These are phyloP conservation scores for Carex scoparia DNA, from an alignment of 176 grass and related monocot species.

Conservation along the genomic window DNA sequence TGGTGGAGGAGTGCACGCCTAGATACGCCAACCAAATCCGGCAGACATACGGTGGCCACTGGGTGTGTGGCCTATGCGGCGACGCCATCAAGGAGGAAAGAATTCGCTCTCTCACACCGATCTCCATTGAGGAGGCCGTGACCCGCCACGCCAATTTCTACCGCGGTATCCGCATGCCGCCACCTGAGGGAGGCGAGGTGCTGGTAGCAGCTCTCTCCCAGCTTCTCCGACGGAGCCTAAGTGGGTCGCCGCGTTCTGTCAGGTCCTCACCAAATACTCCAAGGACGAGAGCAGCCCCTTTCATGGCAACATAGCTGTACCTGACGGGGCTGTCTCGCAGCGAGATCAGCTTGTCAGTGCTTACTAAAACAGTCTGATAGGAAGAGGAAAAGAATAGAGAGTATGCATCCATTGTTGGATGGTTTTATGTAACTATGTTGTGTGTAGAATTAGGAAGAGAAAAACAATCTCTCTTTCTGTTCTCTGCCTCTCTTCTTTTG, in stretches of 20 bases:
- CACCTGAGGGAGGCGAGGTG: constrained; percentile 31
- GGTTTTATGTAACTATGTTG: constrained; percentile 13
- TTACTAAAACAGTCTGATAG: constrained; percentile 20
- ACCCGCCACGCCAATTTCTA: constrained; percentile 56
- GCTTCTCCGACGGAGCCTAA: constrained; percentile 48
- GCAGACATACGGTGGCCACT: constrained; percentile 46
- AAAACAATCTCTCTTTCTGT: not conserved
- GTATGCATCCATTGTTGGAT: not conserved
- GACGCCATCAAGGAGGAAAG: constrained; percentile 73
- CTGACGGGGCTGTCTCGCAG: constrained; percentile 2
- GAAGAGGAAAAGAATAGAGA: not conserved
- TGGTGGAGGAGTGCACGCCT: constrained; percentile 84
- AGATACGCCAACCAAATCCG: constrained; percentile 57
- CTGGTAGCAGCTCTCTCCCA: constrained; percentile 51
- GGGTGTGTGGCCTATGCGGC: constrained; percentile 82
- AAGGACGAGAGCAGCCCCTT: not conserved
- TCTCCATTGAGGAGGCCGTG: constrained; percentile 70
- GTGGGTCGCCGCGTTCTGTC: constrained; percentile 38
- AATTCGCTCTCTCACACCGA: constrained; percentile 34
- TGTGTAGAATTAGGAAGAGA: not conserved
- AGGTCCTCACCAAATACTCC: constrained; percentile 64
- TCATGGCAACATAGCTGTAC: not conserved
- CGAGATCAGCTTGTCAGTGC: constrained; percentile 63
- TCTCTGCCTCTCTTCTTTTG: not conserved
- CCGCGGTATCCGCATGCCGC: constrained; percentile 34